These are phyloP conservation scores for Talaromyces nanjingensis DNA, from an alignment of 495 filamentous ascomycete genomes.

Conservation along the genomic window DNA sequence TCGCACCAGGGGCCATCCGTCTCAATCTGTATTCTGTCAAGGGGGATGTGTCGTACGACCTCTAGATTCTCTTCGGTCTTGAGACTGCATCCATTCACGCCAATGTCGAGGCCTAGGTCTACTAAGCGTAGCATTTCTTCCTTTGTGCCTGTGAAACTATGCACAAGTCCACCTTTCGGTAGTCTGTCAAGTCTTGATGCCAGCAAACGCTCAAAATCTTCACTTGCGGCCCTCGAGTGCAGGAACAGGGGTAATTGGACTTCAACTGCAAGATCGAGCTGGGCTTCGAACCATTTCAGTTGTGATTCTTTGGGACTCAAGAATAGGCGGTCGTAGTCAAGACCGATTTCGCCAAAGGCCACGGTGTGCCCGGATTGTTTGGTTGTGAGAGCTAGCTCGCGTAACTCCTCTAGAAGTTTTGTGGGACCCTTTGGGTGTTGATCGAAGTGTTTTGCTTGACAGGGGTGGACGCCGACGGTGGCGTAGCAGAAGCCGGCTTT, in stretches of 20 bases:
- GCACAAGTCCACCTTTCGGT: constrained; percentile 71
- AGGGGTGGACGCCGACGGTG: constrained; percentile 92
- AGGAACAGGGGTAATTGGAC: constrained; percentile 83
- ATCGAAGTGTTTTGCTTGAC: constrained; percentile 63
- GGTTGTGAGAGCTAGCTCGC: constrained; percentile 43
- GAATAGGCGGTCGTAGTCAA: constrained; percentile 90
- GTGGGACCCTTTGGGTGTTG: constrained; percentile 47
- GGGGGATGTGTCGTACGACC: constrained; percentile 67
- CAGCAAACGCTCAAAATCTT: constrained; percentile 69
- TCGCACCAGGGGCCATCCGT: constrained; percentile 89
- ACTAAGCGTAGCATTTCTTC: constrained; percentile 76
- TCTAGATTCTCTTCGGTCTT: constrained; percentile 85
- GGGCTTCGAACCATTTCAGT: constrained; percentile 73
- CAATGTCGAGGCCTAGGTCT: constrained; percentile 70
- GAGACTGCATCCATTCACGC: constrained; percentile 86
- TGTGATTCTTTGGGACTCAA: constrained; percentile 71
- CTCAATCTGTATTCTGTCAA: constrained; percentile 77
- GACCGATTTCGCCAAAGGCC: constrained; percentile 91
- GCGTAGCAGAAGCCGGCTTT: constrained; percentile 76
- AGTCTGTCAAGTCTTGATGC: constrained; percentile 44
- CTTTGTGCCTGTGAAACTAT: constrained; percentile 81
- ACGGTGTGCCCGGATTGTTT: constrained; percentile 48
- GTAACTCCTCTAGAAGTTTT: constrained; percentile 54
- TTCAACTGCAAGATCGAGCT: constrained; percentile 69
- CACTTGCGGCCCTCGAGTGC: constrained; percentile 76